phyloP scores from a whole-genome alignment of 495 filamentous ascomycete genomes.

The Filosporella fistucella region DNA sequence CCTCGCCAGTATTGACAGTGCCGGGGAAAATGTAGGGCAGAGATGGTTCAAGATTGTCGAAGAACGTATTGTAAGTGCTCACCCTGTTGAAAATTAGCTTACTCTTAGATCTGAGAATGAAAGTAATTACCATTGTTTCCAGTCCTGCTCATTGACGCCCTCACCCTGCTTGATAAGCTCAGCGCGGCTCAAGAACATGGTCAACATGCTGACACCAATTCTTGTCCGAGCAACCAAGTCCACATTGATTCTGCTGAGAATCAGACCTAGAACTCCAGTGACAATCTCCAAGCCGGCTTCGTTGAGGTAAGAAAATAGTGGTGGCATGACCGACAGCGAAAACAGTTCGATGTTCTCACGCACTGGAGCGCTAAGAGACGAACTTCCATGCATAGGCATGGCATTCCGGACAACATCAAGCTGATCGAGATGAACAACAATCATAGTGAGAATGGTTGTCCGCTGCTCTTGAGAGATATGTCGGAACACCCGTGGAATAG shows the following conservation, averaged over 20 bases:
- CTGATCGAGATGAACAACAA: slow-evolving; percentile 87
- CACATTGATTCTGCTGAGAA: slow-evolving; percentile 70
- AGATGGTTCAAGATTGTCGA: slow-evolving; percentile 78
- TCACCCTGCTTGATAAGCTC: slow-evolving; percentile 85
- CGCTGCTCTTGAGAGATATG: slow-evolving; percentile 90
- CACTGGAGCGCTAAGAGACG: slow-evolving; percentile 61
- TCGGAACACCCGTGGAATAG: slow-evolving; percentile 89
- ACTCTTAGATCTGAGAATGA: neutral
- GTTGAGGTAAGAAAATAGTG: slow-evolving; percentile 80
- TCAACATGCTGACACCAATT: slow-evolving; percentile 83
- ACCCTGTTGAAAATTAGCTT: slow-evolving; percentile 32
- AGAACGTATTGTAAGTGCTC: slow-evolving; percentile 72
- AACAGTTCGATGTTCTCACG: slow-evolving; percentile 93
- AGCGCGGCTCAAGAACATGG: slow-evolving; percentile 90
- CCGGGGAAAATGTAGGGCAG: slow-evolving; percentile 83
- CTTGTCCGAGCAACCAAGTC: slow-evolving; percentile 73
- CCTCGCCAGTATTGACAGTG: slow-evolving; percentile 74
- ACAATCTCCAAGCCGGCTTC: slow-evolving; percentile 89
- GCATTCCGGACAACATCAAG: slow-evolving; percentile 84
- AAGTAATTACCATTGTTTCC: slow-evolving; percentile 70
- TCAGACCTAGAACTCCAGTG: slow-evolving; percentile 78
- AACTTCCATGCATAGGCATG: slow-evolving; percentile 62
- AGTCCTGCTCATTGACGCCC: slow-evolving; percentile 62
- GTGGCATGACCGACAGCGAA: slow-evolving; percentile 79
- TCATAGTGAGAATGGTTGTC: slow-evolving; percentile 90